Conservation (phyloP, 2,329 filamentous ascomycete genomes). For the Hirsutella thompsonii region DNA sequence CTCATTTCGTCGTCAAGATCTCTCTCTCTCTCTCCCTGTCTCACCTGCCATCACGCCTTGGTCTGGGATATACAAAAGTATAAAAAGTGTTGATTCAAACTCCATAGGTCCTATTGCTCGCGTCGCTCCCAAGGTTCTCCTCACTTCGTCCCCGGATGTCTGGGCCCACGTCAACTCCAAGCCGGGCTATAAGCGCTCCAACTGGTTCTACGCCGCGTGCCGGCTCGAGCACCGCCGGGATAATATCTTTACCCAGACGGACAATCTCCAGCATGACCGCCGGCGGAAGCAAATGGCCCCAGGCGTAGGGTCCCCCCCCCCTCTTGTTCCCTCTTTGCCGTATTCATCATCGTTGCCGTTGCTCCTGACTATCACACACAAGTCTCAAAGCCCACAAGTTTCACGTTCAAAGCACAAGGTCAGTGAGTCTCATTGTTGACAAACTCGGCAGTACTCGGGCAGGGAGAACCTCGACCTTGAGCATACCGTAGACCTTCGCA, state of each 20-base stretch:
- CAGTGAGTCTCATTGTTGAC: neutral
- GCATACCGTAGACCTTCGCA: conserved; percentile 30
- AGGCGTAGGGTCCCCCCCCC: conserved; percentile 21
- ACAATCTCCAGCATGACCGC: conserved; percentile 31
- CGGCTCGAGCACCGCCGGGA: conserved; percentile 35
- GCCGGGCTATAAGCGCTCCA: conserved; percentile 25
- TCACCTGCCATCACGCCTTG: too few species aligned
- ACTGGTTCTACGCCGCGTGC: conserved; percentile 31
- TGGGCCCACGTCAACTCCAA: conserved; percentile 29
- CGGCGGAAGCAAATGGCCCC: conserved; percentile 35
- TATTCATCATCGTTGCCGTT: too few species aligned
- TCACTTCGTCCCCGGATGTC: conserved; percentile 34
- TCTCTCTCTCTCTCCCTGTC: neutral
- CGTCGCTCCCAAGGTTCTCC: conserved; percentile 30
- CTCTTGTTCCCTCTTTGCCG: conserved; percentile 3
- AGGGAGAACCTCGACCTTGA: conserved; percentile 40
- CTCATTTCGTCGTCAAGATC: neutral
- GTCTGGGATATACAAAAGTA: too few species aligned
- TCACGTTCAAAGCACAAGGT: too few species aligned
- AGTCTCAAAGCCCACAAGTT: too few species aligned
- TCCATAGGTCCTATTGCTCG: conserved; percentile 15
- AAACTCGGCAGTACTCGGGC: conserved; percentile 32
- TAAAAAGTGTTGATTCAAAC: too few species aligned
- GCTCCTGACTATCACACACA: too few species aligned
- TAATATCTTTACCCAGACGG: conserved; percentile 37